These are phyloP conservation scores for Polymyxa betae DNA, from an alignment of 208 protist genomes.

Conservation along the genomic window DNA sequence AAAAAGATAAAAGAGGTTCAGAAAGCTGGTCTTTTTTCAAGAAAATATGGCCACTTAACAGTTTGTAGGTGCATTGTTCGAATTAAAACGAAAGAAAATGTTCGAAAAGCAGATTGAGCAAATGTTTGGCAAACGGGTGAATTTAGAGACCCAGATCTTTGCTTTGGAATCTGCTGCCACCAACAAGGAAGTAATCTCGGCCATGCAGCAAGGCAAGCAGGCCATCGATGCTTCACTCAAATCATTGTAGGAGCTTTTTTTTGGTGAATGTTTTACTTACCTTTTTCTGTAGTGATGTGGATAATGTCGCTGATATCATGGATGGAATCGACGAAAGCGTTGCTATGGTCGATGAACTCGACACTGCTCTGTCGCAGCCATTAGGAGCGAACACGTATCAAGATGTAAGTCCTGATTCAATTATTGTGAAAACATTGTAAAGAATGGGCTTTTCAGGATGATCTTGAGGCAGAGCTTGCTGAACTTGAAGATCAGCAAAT, in stretches of 20 bases:
- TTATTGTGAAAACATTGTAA: neutral
- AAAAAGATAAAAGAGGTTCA: conserved; percentile 57
- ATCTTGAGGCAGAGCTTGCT: conserved; percentile 46
- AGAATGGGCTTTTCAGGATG: conserved; percentile 1
- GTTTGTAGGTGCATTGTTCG: conserved; percentile 56
- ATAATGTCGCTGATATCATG: conserved; percentile 55
- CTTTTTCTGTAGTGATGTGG: conserved; percentile 44
- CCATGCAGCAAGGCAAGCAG: conserved; percentile 46
- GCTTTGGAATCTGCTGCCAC: conserved; percentile 51
- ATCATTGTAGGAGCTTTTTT: conserved; percentile 11
- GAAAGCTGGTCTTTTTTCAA: neutral
- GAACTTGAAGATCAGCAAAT: conserved; percentile 48
- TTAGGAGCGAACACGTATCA: neutral
- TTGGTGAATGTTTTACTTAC: neutral
- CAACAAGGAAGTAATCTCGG: conserved; percentile 41
- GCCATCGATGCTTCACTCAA: conserved; percentile 23
- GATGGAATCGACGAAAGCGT: conserved; percentile 52
- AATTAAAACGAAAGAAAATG: conserved; percentile 56
- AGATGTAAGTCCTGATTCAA: conserved; percentile 11
- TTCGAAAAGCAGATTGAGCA: conserved; percentile 55
- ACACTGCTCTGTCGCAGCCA: conserved; percentile 52
- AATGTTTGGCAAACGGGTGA: conserved; percentile 50
- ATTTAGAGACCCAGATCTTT: conserved; percentile 56
- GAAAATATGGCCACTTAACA: neutral
- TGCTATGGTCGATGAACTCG: conserved; percentile 11